These are phyloP conservation scores for Lupinus albus DNA, from an alignment of 306 rosid genomes.

Conservation along the genomic window DNA sequence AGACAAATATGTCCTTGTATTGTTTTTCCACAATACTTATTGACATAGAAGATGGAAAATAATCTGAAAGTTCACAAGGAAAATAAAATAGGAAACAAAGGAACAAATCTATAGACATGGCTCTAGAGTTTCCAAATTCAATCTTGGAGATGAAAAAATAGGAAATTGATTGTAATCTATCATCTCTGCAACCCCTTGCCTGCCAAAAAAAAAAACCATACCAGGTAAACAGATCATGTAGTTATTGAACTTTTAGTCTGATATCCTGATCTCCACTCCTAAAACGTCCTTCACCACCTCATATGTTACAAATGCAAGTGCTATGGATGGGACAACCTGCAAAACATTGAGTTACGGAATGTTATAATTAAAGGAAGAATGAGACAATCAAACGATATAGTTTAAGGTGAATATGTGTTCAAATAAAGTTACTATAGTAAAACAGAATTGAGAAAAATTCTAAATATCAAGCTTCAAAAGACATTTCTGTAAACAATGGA, in stretches of 20 bases:
- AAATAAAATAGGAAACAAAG: conserved; percentile 54
- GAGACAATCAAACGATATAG: conserved; percentile 8
- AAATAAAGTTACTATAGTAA: not conserved
- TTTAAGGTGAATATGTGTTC: conserved; percentile 16
- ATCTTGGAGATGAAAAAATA: conserved; percentile 47
- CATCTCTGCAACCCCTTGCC: conserved; percentile 70
- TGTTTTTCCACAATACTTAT: conserved; percentile 66
- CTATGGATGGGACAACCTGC: conserved; percentile 98
- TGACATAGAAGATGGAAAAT: conserved; percentile 55
- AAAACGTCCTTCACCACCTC: conserved; percentile 94
- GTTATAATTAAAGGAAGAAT: conserved; percentile 4
- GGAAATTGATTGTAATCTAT: conserved; percentile 53
- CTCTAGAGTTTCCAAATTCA: conserved; percentile 56
- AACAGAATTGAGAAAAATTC: not conserved
- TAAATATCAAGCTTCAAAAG: conserved; percentile 3
- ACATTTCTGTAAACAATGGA: not conserved
- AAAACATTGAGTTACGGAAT: conserved; percentile 39
- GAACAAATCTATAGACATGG: conserved; percentile 68
- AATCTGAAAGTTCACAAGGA: conserved; percentile 53
- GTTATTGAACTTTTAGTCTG: conserved; percentile 60
- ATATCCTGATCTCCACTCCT: conserved; percentile 96
- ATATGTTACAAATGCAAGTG: conserved; percentile 86
- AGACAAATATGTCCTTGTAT: conserved; percentile 56
- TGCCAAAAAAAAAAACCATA: conserved; percentile 56
- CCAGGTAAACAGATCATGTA: conserved; percentile 31